Evolutionary conservation across 805 yeast genomes (phyloP), one percentile per base, ranked within the genome.

Genomic region (Jamesozyma gamospora): DNA sequence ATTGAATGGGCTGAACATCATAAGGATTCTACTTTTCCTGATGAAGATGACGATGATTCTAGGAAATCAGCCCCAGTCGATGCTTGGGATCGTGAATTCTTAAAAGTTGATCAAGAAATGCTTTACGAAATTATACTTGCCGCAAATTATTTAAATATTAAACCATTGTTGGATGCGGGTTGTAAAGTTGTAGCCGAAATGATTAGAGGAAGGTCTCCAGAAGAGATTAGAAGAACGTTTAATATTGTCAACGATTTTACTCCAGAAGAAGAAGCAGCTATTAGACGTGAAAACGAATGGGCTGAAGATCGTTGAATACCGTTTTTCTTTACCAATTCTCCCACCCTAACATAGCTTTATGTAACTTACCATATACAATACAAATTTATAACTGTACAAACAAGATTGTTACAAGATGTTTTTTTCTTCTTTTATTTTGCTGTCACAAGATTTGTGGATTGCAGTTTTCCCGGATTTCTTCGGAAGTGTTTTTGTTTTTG

Each of bases 1-100:
- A 69, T 90, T 39, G 95, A 90, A 58, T 90, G 96, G 94, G 87
- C 96, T 53, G 94, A 84, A 55, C 92, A 90, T 60, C 96, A 90
- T 68, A 82, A 80, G 60, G 87, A 84, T 57, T 74, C 82, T 9
- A 69, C 69, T 15, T 79, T 79, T 62, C 83, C 84, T 15, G 86
- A 79, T 46, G 88, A 80, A 39, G 85, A 77, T 42, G 95, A 85
- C 47, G 88, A 82, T 39, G 94, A 85, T 50, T 74, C 84, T 18
- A 77, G 82, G 59, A 84, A 83, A 57, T 72, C 90, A n/a, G 86
- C 87, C 2, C 96, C 95, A 3, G 86, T 90, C 37, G 90, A 82
- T 45, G 87, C 87, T 35, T 90, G 97, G 97, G 97, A 90, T 64
- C 83, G 84, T 61, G 85, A 83, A 61, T 90, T 88, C 61, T 72